Base-by-base conservation (phyloP, 108 stramenopile species). In the Bacterosira constricta region DNA sequence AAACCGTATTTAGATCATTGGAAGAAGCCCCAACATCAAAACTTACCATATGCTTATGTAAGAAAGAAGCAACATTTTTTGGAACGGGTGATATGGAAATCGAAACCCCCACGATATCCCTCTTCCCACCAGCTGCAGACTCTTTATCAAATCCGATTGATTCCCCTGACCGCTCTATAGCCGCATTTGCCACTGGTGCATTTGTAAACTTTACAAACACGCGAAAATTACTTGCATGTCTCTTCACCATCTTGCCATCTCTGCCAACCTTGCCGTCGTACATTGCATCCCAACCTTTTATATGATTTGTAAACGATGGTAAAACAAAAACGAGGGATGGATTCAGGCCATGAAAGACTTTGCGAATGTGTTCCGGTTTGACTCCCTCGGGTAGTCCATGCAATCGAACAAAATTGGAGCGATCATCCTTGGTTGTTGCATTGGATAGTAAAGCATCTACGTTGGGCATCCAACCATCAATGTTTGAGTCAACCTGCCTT, bases 271-370 rank as follows among this genome's bases (percentile, higher is more conserved):
- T 10, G 21, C 25, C 30, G 46, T 58, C 56, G 30, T 58, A 20
- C 9, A 45, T 46, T 20, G 72, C 77, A 82, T 91, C 90, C 61
- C 83, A 84, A 46, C 37, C 68, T 25, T 70, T 25, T 9, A 86
- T 79, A 32, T 36, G 41, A 18, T 30, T 31, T 23, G 69, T 10
- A 47, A 80, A 77, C 10, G 72, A 62, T 11, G 85, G 83, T 18
- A 92, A 66, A 2, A 88, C 69, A 61, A 84, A 79, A 10, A 92
- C 72, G 0, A 55, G 46, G 36, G 82, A 65, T 5, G 83, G 83
- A 61, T 84, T 45, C 3, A 93, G 62, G n/a, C 92, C 92, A n/a
- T 82, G 60, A 51, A 90, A 93, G 62, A 90, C 90, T 63, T 79
- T 83, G 25, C 75, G 75, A 25, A 93, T 74, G 9, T 84, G 67